phyloP scores from a whole-genome alignment of 225 moss, liverwort and hornwort species.

The Climacium dendroides region DNA sequence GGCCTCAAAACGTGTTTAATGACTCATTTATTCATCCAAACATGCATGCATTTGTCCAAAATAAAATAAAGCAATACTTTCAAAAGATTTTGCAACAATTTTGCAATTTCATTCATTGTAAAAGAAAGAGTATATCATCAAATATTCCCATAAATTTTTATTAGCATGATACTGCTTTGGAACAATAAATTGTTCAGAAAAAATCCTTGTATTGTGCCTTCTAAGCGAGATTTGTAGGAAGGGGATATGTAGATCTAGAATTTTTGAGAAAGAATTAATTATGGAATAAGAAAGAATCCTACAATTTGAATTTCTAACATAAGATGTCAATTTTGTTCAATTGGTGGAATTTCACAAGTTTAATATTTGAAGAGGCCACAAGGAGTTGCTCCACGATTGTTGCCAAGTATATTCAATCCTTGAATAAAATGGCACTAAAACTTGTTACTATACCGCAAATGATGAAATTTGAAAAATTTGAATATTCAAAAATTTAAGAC shows the following conservation, averaged over 20 bases:
- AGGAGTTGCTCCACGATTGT: neutral
- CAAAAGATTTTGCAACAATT: neutral
- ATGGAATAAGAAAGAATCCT: too few relatives aligned
- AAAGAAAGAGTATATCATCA: too few relatives aligned
- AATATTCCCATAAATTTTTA: neutral
- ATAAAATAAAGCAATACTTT: neutral
- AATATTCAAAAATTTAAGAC: neutral
- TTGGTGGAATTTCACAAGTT: neutral
- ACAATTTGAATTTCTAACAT: rapidly evolving
- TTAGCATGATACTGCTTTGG: rapidly evolving
- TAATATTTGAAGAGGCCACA: rapidly evolving
- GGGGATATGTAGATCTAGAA: rapidly evolving
- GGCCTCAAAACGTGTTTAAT: too few relatives aligned
- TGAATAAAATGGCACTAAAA: neutral
- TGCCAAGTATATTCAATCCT: too few relatives aligned
- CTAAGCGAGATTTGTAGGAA: neutral
- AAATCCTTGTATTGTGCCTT: neutral
- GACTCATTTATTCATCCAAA: too few relatives aligned
- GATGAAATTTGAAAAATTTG: neutral
- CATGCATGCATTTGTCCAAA: too few relatives aligned
- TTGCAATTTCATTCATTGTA: neutral
- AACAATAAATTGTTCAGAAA: rapidly evolving
- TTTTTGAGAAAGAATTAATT: neutral
- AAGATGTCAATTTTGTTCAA: neutral
- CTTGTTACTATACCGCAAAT: rapidly evolving